phyloP scores from a whole-genome alignment of 225 moss, liverwort and hornwort species.

The Climacium dendroides region DNA sequence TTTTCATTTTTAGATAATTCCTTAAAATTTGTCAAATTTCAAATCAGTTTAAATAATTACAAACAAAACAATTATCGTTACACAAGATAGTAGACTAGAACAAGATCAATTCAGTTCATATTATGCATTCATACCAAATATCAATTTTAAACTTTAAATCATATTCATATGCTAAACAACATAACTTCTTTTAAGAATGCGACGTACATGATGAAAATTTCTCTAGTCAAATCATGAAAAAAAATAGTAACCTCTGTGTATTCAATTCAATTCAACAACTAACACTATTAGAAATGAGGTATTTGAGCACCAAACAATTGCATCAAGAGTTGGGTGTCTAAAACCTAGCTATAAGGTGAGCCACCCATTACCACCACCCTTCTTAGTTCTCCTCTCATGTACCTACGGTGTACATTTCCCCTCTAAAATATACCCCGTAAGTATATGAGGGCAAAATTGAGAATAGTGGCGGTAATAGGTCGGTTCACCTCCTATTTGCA shows the following conservation, averaged over 20 bases:
- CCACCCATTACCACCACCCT: neutral
- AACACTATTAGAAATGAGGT: neutral
- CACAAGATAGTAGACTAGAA: neutral
- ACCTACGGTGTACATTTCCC: neutral
- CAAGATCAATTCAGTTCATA: neutral
- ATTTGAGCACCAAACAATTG: neutral
- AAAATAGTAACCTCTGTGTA: rapidly evolving
- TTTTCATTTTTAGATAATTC: rapidly evolving
- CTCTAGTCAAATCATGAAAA: neutral
- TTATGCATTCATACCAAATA: neutral
- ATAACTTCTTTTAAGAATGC: rapidly evolving
- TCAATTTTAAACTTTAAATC: too few species aligned
- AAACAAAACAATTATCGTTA: neutral
- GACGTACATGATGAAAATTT: too few species aligned
- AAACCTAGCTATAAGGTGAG: neutral
- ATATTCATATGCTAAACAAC: neutral
- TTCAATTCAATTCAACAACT: neutral
- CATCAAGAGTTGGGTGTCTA: neutral
- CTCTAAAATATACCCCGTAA: rapidly evolving
- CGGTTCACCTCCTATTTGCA: neutral
- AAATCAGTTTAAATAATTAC: neutral
- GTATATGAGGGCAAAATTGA: rapidly evolving
- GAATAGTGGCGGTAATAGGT: rapidly evolving
- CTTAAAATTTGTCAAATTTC: neutral
- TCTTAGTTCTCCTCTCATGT: neutral